Evolutionary conservation across 2,329 filamentous ascomycete species (phyloP), one percentile per base, ranked within the genome.

Genomic region (Alternaria arbusti): DNA sequence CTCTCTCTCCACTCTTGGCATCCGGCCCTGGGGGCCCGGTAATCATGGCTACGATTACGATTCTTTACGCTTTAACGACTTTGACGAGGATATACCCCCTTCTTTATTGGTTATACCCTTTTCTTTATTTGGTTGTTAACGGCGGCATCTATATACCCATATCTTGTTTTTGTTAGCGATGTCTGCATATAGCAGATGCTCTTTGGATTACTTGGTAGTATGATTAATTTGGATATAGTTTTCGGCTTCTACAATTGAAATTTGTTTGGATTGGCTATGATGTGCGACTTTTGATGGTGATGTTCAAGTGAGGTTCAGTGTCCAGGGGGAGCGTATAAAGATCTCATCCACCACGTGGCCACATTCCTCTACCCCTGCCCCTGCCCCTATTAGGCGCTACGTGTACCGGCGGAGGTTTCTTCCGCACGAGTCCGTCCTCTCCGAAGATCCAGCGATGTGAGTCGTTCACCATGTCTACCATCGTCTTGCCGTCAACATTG

Each of bases 1-100:
- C 15, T 57, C 40, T 45, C 59, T 52, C 59, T 54, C 47, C 47
- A 45, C 59, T 57, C 51, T 55, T 54, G 28, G 30, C 22, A 57
- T 36, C 30, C 47, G 59, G 59, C 54, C 46, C 23, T n/a, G 32
- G 52, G 40, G 57, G 58, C 59, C 59, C 40, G 55, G 59, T 62
- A 62, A 62, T 62, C 32, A 62, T 15, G 54, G 49, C 23, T 52
- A 40, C 59, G 44, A 23, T 46, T 62, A 62, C 23, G 59, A 62
- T 62, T 62, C 59, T 59, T 40, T 30, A 62, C 55, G 59, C 54
- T 46, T 43, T 62, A 58, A 59, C 59, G 59, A 61, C 57, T 50
- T 54, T 28, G 52, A 58, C 40, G 26, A 62, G 59, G 59, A 49
- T 62, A 62, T 62, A 45, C 45, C 59, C 55, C 58, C 59, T 62